phyloP scores from a whole-genome alignment of 1,284 basidiomycete species.

The Ceratobasidium sp. region DNA sequence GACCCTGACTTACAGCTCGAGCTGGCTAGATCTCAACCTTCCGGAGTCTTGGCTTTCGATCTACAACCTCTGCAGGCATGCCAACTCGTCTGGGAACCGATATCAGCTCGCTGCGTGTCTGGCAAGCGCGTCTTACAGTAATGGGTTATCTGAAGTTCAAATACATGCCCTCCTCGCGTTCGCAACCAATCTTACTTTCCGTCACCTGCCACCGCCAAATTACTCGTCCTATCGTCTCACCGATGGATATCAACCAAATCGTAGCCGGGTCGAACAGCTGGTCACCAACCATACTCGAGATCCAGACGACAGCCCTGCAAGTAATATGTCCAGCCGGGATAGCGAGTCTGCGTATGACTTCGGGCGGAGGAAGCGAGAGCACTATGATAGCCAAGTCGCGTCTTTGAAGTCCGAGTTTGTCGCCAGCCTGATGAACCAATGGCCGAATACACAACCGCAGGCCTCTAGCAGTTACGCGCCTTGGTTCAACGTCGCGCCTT shows the following conservation, averaged over 20 bases:
- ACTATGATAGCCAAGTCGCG: conserved; percentile 2
- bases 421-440: not conserved
- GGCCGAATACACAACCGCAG: not conserved
- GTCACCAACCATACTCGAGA: not conserved
- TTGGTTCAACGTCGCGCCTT: conserved; percentile 3
- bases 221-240: not conserved
- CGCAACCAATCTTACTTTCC: conserved; percentile 5
- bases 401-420: not conserved
- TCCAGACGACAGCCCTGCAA: not conserved
- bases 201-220: not conserved
- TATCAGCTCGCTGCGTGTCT: conserved; percentile 1
- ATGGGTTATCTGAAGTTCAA: not conserved
- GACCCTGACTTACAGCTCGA: not conserved
- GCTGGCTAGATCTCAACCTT: conserved; percentile 10
- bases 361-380: not conserved
- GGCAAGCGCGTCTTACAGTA: not conserved
- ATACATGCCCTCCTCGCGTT: conserved; percentile 31
- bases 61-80: conserved; percentile 18
- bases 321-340: not conserved
- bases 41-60: not conserved
- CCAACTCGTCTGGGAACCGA: not conserved
- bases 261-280: not conserved
- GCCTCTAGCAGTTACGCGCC: not conserved
- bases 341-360: not conserved
- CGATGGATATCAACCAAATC: conserved; percentile 3